Conservation (phyloP, 805 yeast genomes). For the Candida qinlingensis region DNA sequence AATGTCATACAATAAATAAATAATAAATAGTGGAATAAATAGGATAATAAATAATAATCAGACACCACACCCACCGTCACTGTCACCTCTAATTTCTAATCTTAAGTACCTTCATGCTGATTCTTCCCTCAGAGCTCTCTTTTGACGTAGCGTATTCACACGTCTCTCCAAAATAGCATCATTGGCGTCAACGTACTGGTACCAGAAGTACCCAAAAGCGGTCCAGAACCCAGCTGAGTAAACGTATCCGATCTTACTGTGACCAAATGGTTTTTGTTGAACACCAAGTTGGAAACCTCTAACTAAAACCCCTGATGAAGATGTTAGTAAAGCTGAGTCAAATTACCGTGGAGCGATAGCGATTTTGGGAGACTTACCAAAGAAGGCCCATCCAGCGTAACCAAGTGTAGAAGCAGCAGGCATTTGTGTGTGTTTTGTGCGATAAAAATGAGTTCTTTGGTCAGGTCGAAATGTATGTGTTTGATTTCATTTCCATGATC, state of each 20-base stretch:
- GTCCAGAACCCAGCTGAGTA: conserved; percentile 41
- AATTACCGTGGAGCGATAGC: too few relatives aligned
- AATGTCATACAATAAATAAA: too few relatives aligned
- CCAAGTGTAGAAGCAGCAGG: conserved; percentile 24
- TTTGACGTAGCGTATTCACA: conserved; percentile 30
- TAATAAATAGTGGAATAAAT: conserved; percentile 1
- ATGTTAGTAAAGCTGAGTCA: too few relatives aligned
- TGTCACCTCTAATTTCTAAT: background rate
- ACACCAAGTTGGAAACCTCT: conserved; percentile 42
- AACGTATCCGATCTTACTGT: conserved; percentile 35
- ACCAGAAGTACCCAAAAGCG: conserved; percentile 36
- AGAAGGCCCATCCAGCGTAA: conserved; percentile 33
- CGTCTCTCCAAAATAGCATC: conserved; percentile 34
- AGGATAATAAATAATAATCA: background rate
- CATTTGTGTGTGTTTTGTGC: conserved; percentile 1
- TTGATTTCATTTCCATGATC: too few relatives aligned
- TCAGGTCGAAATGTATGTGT: too few relatives aligned
- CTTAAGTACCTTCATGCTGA: background rate
- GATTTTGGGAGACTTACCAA: conserved; percentile 25
- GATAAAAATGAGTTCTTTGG: too few relatives aligned
- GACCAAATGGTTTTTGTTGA: conserved; percentile 33
- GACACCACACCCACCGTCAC: background rate
- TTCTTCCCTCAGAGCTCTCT: conserved; percentile 16
- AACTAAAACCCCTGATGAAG: conserved; percentile 30
- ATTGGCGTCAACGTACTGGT: conserved; percentile 33